Evolutionary conservation across 192 early-diverging fungal genomes (phyloP).

Genomic region (Umbelopsis isabellina): DNA sequence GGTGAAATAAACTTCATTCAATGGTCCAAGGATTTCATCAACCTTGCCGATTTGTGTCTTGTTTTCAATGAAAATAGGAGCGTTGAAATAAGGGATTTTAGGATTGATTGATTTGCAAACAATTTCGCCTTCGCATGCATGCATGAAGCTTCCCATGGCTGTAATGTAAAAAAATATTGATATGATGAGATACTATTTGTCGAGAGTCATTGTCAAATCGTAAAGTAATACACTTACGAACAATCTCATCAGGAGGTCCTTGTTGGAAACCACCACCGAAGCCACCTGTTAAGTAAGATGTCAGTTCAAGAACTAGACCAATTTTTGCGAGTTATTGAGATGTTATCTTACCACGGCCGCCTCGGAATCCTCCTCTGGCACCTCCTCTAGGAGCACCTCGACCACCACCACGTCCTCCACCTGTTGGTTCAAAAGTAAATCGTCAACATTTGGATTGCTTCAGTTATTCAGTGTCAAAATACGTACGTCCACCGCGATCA

Average conservation of each 20-base stretch:
- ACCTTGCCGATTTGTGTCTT: slow-evolving; percentile 99
- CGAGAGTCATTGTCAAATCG: background rate
- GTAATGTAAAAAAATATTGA: background rate
- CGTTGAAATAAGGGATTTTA: slow-evolving; percentile 99
- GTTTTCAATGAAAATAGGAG: slow-evolving; percentile 97
- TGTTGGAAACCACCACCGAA: slow-evolving; percentile 29
- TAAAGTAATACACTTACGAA: slow-evolving; percentile 30
- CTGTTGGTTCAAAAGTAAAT: background rate
- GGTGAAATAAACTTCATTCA: slow-evolving; percentile 98
- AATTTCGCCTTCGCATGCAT: slow-evolving; percentile 97
- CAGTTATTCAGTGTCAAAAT: background rate
- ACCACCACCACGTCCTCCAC: slow-evolving; percentile 21
- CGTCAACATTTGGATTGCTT: background rate
- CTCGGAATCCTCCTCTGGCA: slow-evolving; percentile 28
- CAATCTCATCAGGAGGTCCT: slow-evolving; percentile 42
- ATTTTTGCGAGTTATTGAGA: background rate
- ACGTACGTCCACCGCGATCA: slow-evolving; percentile 31
- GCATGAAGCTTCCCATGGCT: slow-evolving; percentile 91
- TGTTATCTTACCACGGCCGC: slow-evolving; percentile 16
- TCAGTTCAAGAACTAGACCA: background rate
- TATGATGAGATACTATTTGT: background rate
- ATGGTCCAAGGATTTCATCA: slow-evolving; percentile 96
- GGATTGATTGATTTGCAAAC: slow-evolving; percentile 88
- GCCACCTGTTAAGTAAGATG: slow-evolving; percentile 25
- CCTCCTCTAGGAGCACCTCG: slow-evolving; percentile 29